These are phyloP conservation scores for Diaporthe vexans DNA, from an alignment of 2,329 filamentous ascomycete genomes.

Conservation along the genomic window DNA sequence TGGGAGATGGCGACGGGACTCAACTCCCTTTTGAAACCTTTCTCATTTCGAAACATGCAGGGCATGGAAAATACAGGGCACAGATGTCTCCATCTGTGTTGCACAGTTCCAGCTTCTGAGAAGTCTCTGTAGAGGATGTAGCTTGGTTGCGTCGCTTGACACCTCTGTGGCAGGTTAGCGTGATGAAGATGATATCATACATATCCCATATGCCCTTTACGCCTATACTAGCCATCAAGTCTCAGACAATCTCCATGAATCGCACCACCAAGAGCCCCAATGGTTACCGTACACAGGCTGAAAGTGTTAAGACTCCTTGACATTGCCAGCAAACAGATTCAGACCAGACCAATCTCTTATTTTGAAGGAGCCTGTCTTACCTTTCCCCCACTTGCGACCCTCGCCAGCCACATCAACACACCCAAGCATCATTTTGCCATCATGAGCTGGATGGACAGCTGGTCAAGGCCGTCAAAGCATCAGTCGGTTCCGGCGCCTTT, in stretches of 20 bases:
- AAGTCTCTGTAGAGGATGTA: too few species aligned
- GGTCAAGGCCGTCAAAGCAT: conserved; percentile 56
- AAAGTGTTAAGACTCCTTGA: neutral
- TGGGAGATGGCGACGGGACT: too few species aligned
- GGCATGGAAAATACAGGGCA: too few species aligned
- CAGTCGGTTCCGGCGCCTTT: conserved; percentile 64
- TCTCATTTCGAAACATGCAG: too few species aligned
- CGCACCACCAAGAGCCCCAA: neutral
- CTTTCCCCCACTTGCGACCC: neutral
- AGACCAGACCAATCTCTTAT: neutral
- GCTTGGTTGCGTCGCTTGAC: too few species aligned
- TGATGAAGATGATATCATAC: conserved; percentile 36
- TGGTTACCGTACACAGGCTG: neutral
- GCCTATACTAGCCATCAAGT: neutral
- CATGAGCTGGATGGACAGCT: conserved; percentile 60
- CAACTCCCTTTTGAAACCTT: too few species aligned
- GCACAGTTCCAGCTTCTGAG: too few species aligned
- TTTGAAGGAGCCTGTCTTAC: neutral
- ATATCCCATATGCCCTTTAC: neutral
- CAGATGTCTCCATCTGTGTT: too few species aligned
- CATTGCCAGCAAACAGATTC: neutral
- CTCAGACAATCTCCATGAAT: neutral
- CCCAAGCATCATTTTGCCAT: conserved; percentile 11
- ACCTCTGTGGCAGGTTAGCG: neutral
- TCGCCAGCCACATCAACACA: neutral